Evolutionary conservation across 257 asterid genomes (phyloP), one percentile per base, ranked within the genome.

Genomic region (Henckelia pumila): DNA sequence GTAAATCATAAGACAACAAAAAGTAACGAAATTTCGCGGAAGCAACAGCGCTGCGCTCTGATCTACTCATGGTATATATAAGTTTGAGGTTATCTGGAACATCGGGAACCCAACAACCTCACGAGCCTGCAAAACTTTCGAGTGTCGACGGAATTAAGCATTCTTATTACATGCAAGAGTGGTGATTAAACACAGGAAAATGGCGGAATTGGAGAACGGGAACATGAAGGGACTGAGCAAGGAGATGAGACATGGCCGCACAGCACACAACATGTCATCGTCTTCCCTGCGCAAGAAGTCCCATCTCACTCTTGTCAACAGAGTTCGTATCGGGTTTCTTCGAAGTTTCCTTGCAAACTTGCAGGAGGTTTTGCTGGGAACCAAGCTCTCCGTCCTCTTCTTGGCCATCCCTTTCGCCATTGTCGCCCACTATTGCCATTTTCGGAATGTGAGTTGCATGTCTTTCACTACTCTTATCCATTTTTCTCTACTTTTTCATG

Each of bases 371-470:
- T 59, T 94, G 66, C 75, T 91, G 21, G 97, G 97, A 23, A 90
- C 97, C 3, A 93, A 90, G 73, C 91, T 90, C 30, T 71, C 83
- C 0, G 17, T 88, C n/a, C 76, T 93, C 70, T 86, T 93, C 55
- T 11, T 91, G 4, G 95, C 95, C 2, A 76, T 93, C 6, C 99
- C 99, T n/a, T 74, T 88, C 7, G 95, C 99, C 68, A 70, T 93
- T 37, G 47, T 65, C 63, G 96, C 95, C 4, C 30, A 84, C 16
- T 76, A 58, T 65, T 21, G 64, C 8, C 9, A 78, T 72, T 86
- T 78, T 19, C 87, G 85, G 57, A 82, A 80, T 16, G 99, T 90
- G 22, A 70, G n/a, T n/a, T n/a, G n/a, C n/a, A n/a, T n/a, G n/a
- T n/a, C n/a, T n/a, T n/a, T n/a, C n/a, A n/a, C n/a, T n/a, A n/a